Conservation (phyloP, 1,284 basidiomycete genomes). For the Microbotryum intermedium region DNA sequence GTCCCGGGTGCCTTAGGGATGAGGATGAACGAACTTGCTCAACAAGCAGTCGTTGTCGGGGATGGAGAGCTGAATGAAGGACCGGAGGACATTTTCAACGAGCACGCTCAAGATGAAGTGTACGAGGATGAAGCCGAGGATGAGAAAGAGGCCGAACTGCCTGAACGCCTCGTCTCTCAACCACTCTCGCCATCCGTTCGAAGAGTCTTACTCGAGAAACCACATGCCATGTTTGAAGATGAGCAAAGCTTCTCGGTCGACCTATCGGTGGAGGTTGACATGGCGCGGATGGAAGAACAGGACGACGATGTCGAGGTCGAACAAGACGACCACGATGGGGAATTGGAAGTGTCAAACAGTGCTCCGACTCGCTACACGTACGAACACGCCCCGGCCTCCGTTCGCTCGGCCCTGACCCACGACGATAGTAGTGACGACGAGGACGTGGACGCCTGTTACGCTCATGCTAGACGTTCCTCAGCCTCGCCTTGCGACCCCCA, state of each 20-base stretch:
- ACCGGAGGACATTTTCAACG: neutral
- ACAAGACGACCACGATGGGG: neutral
- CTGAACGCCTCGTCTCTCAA: neutral
- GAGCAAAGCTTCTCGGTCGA: neutral
- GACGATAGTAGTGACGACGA: conserved; percentile 1
- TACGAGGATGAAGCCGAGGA: neutral
- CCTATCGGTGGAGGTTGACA: neutral
- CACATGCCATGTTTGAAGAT: neutral
- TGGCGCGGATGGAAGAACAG: neutral
- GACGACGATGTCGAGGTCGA: neutral
- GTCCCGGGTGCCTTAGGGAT: conserved; percentile 1
- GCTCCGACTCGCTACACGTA: neutral
- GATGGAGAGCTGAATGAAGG: neutral
- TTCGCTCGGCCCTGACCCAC: conserved; percentile 3
- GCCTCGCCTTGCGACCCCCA: conserved; percentile 2
- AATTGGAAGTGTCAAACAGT: neutral
- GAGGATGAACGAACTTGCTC: neutral
- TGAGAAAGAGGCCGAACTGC: neutral
- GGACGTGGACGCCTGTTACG: neutral
- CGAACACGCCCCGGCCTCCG: conserved; percentile 4
- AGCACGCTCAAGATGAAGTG: neutral
- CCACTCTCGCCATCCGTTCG: no score
- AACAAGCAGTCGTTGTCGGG: neutral
- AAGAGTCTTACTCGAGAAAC: neutral
- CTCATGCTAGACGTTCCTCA: neutral